A percentile compares a stretch with the other conserved stretches of the same genome.
phyloP scores from a whole-genome alignment of 129 eudicot genomes.

The Rutidosis leptorrhynchoides region DNA sequence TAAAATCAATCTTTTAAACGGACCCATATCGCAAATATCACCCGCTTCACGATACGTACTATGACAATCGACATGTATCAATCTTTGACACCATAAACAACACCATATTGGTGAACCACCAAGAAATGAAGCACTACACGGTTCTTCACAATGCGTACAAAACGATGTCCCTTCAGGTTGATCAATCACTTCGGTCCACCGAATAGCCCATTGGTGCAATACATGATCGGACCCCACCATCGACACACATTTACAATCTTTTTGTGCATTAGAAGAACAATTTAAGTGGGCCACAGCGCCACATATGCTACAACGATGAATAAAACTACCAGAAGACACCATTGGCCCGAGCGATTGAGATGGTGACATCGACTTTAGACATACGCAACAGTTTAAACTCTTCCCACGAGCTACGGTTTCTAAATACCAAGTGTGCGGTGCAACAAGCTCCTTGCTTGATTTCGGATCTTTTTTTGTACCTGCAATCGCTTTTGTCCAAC shows the following conservation, averaged over 20 bases:
- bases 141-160: slow-evolving; percentile 83
- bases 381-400: slow-evolving; percentile 82
- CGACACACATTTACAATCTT: slow-evolving; percentile 82
- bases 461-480: slow-evolving; percentile 91
- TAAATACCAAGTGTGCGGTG: slow-evolving; percentile 81
- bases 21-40: slow-evolving; percentile 79
- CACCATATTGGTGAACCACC: slow-evolving; percentile 91
- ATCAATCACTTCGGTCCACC: slow-evolving; percentile 72
- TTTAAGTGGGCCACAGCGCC: slow-evolving; percentile 75
- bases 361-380: slow-evolving; percentile 61
- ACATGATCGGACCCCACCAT: slow-evolving; percentile 69
- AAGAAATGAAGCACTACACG: slow-evolving; percentile 79
- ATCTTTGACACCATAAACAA: slow-evolving; percentile 89
- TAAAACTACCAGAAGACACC: slow-evolving; percentile 41
- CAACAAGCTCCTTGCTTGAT: slow-evolving; percentile 58
- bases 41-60: slow-evolving; percentile 66
- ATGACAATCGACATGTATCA: slow-evolving; percentile 82
- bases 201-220: slow-evolving; percentile 86
- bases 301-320: slow-evolving; percentile 83
- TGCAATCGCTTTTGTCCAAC: slow-evolving; percentile 98
- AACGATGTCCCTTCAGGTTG: slow-evolving; percentile 69
- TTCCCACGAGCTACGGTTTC: slow-evolving; percentile 77
- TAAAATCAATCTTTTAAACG: slow-evolving; percentile 60
- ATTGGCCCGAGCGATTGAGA: slow-evolving; percentile 56
- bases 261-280: slow-evolving; percentile 61